A percentile compares a stretch with the other conserved stretches of the same genome.
Conservation (phyloP, 257 asterid genomes). For the Capsicum pubescens region DNA sequence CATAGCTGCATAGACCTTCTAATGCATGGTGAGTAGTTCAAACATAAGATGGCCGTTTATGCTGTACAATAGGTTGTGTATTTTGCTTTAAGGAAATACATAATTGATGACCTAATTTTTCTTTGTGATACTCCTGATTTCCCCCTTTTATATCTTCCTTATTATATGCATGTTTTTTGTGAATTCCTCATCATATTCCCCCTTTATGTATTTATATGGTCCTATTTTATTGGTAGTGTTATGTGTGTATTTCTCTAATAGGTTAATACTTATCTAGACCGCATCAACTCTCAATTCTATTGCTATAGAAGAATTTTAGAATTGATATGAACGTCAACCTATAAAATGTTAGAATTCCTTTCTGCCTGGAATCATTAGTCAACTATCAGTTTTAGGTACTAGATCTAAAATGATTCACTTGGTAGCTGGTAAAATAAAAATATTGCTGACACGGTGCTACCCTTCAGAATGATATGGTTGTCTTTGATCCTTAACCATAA, state of each 20-base stretch:
- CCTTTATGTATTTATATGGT: not conserved
- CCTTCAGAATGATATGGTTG: not conserved
- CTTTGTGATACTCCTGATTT: not conserved
- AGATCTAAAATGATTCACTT: not conserved
- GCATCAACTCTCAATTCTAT: not conserved
- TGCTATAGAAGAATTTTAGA: not conserved
- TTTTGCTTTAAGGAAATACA: constrained; percentile 13
- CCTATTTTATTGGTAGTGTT: not conserved
- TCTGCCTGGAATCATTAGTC: not conserved
- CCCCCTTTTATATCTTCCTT: not conserved
- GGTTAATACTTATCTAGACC: not conserved
- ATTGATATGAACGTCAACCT: not conserved
- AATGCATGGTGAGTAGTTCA: not conserved
- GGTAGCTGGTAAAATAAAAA: constrained; percentile 2
- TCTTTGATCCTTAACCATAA: constrained; percentile 13
- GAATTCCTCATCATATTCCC: constrained; percentile 6
- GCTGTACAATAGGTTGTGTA: not conserved
- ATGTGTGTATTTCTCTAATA: not conserved
- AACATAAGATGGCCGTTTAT: not conserved
- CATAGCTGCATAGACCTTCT: constrained; percentile 14
- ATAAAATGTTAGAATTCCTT: not conserved
- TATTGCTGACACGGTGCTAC: not conserved
- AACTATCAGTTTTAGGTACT: not conserved
- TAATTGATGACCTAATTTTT: constrained; percentile 14
- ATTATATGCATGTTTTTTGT: not conserved